Conservation (phyloP, 129 eudicot species). For the Solidago caesia region DNA sequence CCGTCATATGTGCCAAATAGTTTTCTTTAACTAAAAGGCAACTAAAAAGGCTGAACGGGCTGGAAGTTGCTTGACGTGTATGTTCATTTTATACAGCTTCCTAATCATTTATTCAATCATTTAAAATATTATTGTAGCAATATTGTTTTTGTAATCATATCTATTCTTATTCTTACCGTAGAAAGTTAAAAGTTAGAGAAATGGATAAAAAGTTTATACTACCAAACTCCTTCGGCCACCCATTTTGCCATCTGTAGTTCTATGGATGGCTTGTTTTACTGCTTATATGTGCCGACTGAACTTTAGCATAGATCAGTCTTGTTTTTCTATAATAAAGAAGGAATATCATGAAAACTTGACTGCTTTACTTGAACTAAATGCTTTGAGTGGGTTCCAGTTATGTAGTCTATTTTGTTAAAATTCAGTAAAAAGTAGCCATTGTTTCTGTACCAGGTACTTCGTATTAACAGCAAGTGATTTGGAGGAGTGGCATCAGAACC, state of each 20-base stretch:
- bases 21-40: background rate
- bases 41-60: background rate
- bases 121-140: background rate
- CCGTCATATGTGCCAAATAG: background rate
- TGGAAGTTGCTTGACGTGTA: background rate
- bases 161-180: background rate
- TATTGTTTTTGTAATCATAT: background rate
- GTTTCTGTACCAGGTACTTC: slow-evolving; percentile 71
- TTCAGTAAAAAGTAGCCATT: slow-evolving; percentile 9
- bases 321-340: slow-evolving; percentile 4
- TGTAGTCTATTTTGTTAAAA: slow-evolving; percentile 1
- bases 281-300: slow-evolving; percentile 1
- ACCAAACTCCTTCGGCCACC: background rate
- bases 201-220: background rate
- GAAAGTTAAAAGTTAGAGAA: background rate
- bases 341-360: background rate
- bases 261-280: background rate
- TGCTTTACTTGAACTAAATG: background rate
- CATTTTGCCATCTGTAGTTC: background rate
- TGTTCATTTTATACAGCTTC: background rate
- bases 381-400: background rate
- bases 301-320: slow-evolving; percentile 9
- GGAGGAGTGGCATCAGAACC: slow-evolving; percentile 93
- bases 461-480: slow-evolving; percentile 80
- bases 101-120: background rate